Conservation (phyloP, 1,284 basidiomycete species). For the Pterula multifida region DNA sequence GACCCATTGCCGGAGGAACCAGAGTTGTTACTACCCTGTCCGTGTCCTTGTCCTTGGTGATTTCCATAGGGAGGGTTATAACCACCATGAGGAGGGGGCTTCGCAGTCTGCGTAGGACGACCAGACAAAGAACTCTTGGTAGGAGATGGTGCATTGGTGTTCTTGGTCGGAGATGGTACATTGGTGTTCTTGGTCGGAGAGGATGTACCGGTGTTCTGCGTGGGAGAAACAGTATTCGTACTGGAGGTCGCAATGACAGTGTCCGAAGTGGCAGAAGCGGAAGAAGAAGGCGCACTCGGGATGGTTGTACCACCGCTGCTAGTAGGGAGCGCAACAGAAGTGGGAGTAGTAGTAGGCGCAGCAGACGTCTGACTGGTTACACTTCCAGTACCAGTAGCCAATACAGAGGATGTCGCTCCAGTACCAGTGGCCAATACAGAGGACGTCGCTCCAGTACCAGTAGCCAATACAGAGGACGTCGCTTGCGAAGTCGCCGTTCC, state of each 20-base stretch:
- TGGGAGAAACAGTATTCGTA: no score
- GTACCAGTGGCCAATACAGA: neutral
- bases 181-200: no score
- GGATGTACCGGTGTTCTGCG: no score
- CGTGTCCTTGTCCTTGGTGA: neutral
- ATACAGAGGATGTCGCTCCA: neutral
- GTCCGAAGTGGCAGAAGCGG: neutral
- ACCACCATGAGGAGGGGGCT: neutral
- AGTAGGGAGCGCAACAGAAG: no score
- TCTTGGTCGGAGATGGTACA: no score
- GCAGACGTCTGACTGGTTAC: neutral
- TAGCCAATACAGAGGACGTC: neutral
- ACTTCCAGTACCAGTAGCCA: neutral
- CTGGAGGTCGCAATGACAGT: no score
- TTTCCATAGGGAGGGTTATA: neutral
- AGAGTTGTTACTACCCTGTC: neutral
- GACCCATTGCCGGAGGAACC: neutral
- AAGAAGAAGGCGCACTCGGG: no score
- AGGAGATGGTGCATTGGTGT: no score
- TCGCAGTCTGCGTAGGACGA: neutral
- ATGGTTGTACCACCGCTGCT: no score
- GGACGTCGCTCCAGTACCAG: neutral
- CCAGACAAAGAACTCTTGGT: no score
- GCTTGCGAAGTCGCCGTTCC: no score
- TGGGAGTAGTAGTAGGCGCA: neutral